phyloP scores from a whole-genome alignment of 768 basidiomycete genomes.

The Tylopilus sp. region DNA sequence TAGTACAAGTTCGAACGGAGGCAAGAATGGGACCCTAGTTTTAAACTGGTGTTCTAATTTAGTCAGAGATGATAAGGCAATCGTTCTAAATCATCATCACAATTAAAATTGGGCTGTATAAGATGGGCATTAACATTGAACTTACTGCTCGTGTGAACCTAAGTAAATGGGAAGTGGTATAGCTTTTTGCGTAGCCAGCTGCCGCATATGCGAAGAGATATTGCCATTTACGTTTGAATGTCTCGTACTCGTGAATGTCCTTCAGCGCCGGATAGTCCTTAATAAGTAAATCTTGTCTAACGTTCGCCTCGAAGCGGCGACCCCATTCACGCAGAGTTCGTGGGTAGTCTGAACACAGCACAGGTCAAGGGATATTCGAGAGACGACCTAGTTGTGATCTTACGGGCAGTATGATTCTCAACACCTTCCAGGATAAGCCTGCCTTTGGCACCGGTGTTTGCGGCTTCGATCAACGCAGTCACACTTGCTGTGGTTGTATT shows the following conservation, averaged over 20 bases:
- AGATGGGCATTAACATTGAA: conserved; percentile 8
- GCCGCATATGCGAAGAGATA: conserved; percentile 82
- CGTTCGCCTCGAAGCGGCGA: conserved; percentile 64
- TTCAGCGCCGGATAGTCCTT: conserved; percentile 59
- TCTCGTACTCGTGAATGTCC: conserved; percentile 54
- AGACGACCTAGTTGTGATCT: conserved; percentile 19
- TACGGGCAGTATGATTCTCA: conserved; percentile 80
- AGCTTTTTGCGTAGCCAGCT: conserved; percentile 75
- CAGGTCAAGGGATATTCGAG: conserved; percentile 2
- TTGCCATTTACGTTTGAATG: conserved; percentile 81
- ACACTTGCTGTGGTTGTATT: conserved; percentile 86
- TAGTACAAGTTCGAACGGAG: conserved; percentile 25
- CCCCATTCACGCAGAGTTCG: conserved; percentile 93
- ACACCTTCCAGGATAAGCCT: conserved; percentile 81
- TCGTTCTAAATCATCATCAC: conserved; percentile 41
- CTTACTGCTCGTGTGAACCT: conserved; percentile 65
- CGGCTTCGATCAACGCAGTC: conserved; percentile 69
- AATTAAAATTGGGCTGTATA: not conserved
- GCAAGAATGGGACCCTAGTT: not conserved
- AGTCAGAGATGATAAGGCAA: conserved; percentile 48
- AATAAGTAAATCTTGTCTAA: conserved; percentile 54
- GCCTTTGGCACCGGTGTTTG: conserved; percentile 65
- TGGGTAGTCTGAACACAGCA: conserved; percentile 44
- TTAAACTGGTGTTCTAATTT: conserved; percentile 23
- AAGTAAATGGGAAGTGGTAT: conserved; percentile 81